These are phyloP conservation scores for Pseudocercospora musae DNA, from an alignment of 2,329 filamentous ascomycete genomes.

Conservation along the genomic window DNA sequence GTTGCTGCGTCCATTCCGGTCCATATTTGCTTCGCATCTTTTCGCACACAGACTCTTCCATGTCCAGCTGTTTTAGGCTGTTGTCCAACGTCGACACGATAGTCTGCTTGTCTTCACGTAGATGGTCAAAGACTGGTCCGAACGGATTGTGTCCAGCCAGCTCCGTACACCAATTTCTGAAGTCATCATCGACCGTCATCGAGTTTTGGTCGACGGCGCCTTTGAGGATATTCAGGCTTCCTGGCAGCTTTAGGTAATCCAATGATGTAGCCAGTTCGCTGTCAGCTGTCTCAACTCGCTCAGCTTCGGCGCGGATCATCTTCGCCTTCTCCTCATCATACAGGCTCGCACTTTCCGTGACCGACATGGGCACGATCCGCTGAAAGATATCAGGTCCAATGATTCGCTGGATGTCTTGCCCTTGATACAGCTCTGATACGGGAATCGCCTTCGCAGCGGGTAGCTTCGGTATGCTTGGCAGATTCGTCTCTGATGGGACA, in stretches of 20 bases:
- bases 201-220: constrained; percentile 83
- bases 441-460: constrained; percentile 96
- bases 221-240: constrained; percentile 79
- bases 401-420: constrained; percentile 94
- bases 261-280: constrained; percentile 93
- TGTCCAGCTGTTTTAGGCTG: constrained; percentile 83
- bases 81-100: constrained; percentile 71
- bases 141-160: constrained; percentile 83
- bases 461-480: constrained; percentile 80
- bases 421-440: constrained; percentile 92
- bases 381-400: constrained; percentile 96
- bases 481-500: constrained; percentile 77
- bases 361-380: constrained; percentile 91
- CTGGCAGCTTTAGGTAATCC: constrained; percentile 84
- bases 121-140: constrained; percentile 69
- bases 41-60: constrained; percentile 96
- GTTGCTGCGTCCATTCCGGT: constrained; percentile 93
- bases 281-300: constrained; percentile 88
- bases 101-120: constrained; percentile 73
- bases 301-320: constrained; percentile 85
- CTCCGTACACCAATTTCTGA: constrained; percentile 89
- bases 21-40: constrained; percentile 99
- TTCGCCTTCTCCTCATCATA: constrained; percentile 99
- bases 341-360: constrained; percentile 92
- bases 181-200: constrained; percentile 85